Base-by-base conservation (phyloP, 352 stramenopile species). In the Phytopythium sindhum region DNA sequence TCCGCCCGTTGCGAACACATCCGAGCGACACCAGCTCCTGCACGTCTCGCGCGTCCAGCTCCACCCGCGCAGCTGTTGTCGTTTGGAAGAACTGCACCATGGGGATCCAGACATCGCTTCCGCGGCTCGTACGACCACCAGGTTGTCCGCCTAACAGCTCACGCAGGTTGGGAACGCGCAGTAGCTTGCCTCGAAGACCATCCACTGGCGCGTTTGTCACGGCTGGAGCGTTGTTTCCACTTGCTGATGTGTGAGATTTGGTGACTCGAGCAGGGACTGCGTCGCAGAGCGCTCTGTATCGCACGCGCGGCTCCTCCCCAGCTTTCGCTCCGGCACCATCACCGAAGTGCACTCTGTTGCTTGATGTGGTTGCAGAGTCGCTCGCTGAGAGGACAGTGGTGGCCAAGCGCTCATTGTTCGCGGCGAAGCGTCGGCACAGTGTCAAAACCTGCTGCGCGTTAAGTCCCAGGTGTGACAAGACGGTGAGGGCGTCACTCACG, bases 391-490 rank as follows among this genome's bases (percentile, higher is more conserved):
- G 24, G 54, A 60, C 31, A 4, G 54, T 35, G 12, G 42, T 56
- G 21, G 26, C 26, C 15, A 15, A 9, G 1, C 23, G 29, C 15
- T 33, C 35, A 1, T 42, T 52, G 33, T 39, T 55, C 9, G 53
- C 58, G 17, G 61, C 50, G 37, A 88, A 94, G 23, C 65, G 65
- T 15, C 82, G 77, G 37, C 57, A 72, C 11, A 94, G 54, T 23
- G 86, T 95, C 55, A 95, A 69, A 4, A 81, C 37, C 50, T 91
- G 82, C 45, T 95, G 77, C 11, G 73, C 73, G 60, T 91, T 91
- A 57, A 91, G 66, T 21, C 56, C 56, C 12, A 48, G 5, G 14
- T 12, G 26, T 31, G n/a, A 21, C 54, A 60, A 33, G 24, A 50
- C 54, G 33, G 4, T 9, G 17, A 50, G 35, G 7, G 23, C 35